A percentile compares a stretch with the other conserved stretches of the same genome.
Conservation (phyloP, 495 filamentous ascomycete genomes). For the Hypomontagnella monticulosa region DNA sequence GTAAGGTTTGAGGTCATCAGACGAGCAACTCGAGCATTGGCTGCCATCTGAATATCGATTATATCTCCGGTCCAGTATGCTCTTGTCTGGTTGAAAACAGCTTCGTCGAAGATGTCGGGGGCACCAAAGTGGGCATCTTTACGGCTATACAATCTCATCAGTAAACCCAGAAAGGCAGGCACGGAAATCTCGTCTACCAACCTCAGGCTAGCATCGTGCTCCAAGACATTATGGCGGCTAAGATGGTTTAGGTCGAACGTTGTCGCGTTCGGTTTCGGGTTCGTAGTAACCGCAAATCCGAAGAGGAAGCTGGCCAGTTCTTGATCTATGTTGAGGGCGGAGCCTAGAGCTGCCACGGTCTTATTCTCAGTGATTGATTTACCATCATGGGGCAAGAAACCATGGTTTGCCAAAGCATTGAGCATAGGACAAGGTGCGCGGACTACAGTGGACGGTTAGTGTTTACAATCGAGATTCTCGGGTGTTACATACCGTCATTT, state of each 20-base stretch:
- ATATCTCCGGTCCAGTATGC: constrained; percentile 52
- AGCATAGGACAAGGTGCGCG: constrained; percentile 54
- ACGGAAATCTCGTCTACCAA: constrained; percentile 27
- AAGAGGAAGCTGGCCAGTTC: constrained; percentile 52
- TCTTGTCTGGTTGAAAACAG: constrained; percentile 57
- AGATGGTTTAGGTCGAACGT: constrained; percentile 60
- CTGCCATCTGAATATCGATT: constrained; percentile 53
- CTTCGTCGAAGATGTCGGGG: constrained; percentile 56
- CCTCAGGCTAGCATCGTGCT: constrained; percentile 64
- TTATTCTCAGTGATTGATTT: constrained; percentile 50
- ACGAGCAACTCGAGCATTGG: constrained; percentile 56
- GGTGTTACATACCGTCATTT: constrained; percentile 35
- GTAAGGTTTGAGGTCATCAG: constrained; percentile 55
- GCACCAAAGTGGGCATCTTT: constrained; percentile 56
- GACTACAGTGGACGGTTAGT: constrained; percentile 30
- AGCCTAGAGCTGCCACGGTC: constrained; percentile 48
- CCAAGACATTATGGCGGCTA: constrained; percentile 57
- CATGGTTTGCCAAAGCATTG: constrained; percentile 53
- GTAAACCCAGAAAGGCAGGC: constrained; percentile 1
- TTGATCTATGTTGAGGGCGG: constrained; percentile 56
- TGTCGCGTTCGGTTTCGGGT: constrained; percentile 61
- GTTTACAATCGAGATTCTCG: constrained; percentile 20
- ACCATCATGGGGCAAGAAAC: constrained; percentile 50
- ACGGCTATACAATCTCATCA: constrained; percentile 45
- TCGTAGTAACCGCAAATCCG: constrained; percentile 54